Evolutionary conservation across 768 basidiomycete species (phyloP), one percentile per base, ranked within the genome.

Genomic region (Russula virescens): DNA sequence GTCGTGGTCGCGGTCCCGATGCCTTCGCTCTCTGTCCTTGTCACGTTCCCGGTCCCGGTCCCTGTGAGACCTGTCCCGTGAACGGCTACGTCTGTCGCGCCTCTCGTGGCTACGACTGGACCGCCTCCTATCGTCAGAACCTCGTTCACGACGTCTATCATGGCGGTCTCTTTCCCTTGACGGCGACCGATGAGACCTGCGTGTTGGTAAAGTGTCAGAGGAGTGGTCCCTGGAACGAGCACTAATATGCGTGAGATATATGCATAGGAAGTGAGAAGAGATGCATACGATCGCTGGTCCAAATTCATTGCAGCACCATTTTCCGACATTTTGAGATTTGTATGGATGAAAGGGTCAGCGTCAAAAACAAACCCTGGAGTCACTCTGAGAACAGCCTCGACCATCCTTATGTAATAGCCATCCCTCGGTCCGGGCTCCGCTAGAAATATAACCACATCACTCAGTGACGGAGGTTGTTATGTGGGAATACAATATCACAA

Each of bases 191-290:
- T 89, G 88, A 51, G 89, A 91, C 62, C 81, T 81, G 67, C 79
- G 81, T 23, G 88, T 90, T 48, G 82, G 83, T 67, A 84, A 83
- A 11, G 89, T 91, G 71, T 90, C 89, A 42, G 85, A 84, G 3
- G 89, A 90, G 72, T 84, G 83, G 71, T 87, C 87, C 68, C 88
- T 85, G 64, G 86, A 87, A 60, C 86, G 67, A 49, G 50, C 55
- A 16, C 67, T 68, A 48, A 43, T 62, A 61, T 58, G 52, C 46
- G n/a, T 56, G 38, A 61, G 21, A 31, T 31, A 54, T 11, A 11
- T 3, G 28, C 10, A 42, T 26, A 38, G 31, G 47, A 11, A 31
- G 46, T n/a, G 8, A 40, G 43, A 51, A 43, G 11, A 55, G 28
- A 14, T 40, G 23, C 68, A 55, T 65, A 68, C 68, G 68, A 68